A percentile compares a stretch with the other conserved stretches of the same genome.
Evolutionary conservation across 371 early-diverging fungal genomes (phyloP).

Genomic region (Phascolomyces articulosus): DNA sequence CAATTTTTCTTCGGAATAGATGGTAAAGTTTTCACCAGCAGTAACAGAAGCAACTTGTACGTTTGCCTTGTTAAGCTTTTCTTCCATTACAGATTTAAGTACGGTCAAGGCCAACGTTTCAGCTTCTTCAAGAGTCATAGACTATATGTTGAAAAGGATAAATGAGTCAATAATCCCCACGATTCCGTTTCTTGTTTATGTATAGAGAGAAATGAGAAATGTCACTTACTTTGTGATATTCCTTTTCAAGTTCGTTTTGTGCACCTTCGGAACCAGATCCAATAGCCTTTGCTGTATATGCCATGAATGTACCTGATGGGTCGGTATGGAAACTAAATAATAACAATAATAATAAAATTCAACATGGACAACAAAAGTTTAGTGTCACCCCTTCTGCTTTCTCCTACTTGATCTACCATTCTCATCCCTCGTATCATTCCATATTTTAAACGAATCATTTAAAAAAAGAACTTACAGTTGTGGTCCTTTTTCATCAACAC

Average conservation of each 20-base stretch:
- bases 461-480: slow-evolving; percentile 80
- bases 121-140: slow-evolving; percentile 88
- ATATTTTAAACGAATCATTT: neutral
- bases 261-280: slow-evolving; percentile 99
- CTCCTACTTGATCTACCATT: neutral
- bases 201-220: neutral
- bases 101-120: slow-evolving; percentile 91
- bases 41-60: slow-evolving; percentile 97
- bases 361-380: too few species aligned
- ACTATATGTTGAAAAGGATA: slow-evolving; percentile 34
- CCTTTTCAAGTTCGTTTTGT: slow-evolving; percentile 96
- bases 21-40: slow-evolving; percentile 71
- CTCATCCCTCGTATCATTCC: too few species aligned
- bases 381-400: too few species aligned
- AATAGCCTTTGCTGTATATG: slow-evolving; percentile 96
- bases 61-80: slow-evolving; percentile 95
- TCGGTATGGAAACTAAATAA: slow-evolving; percentile 87
- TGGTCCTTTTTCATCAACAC: slow-evolving; percentile 97
- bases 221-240: slow-evolving; percentile 78
- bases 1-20: slow-evolving; percentile 78
- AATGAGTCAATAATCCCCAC: too few species aligned
- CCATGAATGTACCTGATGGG: slow-evolving; percentile 95
- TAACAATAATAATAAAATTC: too few species aligned
- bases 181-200: neutral
- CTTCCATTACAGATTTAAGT: slow-evolving; percentile 99